Evolutionary conservation across 768 basidiomycete species (phyloP), one percentile per base, ranked within the genome.

Genomic region (Hygrocybe punicea): DNA sequence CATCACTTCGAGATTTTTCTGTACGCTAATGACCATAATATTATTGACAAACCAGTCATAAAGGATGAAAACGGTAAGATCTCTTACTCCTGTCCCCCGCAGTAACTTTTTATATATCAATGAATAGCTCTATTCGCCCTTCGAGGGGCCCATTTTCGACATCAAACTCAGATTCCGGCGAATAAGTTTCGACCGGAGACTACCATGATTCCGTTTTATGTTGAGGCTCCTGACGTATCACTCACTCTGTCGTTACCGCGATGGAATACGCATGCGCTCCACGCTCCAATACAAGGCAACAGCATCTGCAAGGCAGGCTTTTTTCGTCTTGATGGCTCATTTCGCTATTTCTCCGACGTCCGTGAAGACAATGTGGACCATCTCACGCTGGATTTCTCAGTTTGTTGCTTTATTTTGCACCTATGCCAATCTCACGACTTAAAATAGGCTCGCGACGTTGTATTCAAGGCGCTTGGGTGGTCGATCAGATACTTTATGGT

Each of bases 21-120:
- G 23, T 95, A 91, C 66, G 84, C 91, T 51, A 98, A 98, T 66
- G 96, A 98, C 70, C 93, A 93, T 66, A 98, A 98, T 66, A 92
- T 98, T 66, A 90, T 98, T 50, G 93, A 97, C 74, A 90, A 89
- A 59, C 93, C 94, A 2, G 73, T 86, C 34, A 75, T 85, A 56
- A 75, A 73, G 55, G 88, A 93, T n/a, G 89, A 93, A 63, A 98
- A 98, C 68, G 86, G 93, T 93, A 64, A 55, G 71, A 60, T 24
- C 25, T 6, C 19, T 49, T 35, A 34, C 40, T 29, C 53, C 36
- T 16, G 40, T 24, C 16, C n/a, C 23, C 47, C 35, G 21, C 42
- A 59, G 51, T 44, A 9, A 53, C 19, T 3, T 37, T 33, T 16
- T 23, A 19, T n/a, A 14, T 44, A 47, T 48, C n/a, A n/a, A n/a